Evolutionary conservation across 345 rosid genomes (phyloP), one percentile per base, ranked within the genome.

Genomic region (Eucalyptus guilfoylei): DNA sequence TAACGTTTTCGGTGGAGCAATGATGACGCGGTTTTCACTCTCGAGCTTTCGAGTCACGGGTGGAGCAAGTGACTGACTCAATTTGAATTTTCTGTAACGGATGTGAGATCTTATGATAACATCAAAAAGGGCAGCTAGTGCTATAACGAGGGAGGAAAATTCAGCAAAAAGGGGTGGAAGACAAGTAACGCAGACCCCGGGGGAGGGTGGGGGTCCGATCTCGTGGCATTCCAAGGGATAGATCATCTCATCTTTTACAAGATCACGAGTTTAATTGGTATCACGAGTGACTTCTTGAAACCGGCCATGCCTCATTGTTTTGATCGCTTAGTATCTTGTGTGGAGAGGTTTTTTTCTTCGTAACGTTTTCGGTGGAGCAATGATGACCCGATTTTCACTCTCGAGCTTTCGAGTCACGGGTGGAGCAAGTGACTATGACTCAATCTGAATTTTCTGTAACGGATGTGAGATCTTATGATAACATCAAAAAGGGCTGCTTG

Each of bases 21-120:
- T 6, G 5, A 14, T 37, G 47, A 37, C 0, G 30, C 5, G 3
- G 8, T 4, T 23, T 13, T 7, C 16, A 3, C 24, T 37, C 28
- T 76, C 1, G 30, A 11, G 14, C 47, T 8, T 76, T 37, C 28
- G 7, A 17, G 14, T 37, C 47, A 6, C 32, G 7, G 14, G 69
- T 60, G 69, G 69, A 11, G 69, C 15, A 4, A 60, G 14, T 28
- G 23, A 6, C 28, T 21, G 47, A 37, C 9, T 76, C 83, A 2
- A 37, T 11, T 2, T 0, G 5, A 21, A 17, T 21, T 37, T 76
- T 37, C 1, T 23, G 30, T 37, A 21, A 23, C 2, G 3, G 47
- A 24, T 10, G 4, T 19, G 47, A 12, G 9, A 21, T 23, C 28
- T 19, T 37, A 3, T 3, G 5, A 21, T 10, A 6, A 10, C 9